A percentile compares a stretch with the other conserved stretches of the same genome.
Conservation (phyloP, 169 alveolate species). For the Eimeria brunetti region DNA sequence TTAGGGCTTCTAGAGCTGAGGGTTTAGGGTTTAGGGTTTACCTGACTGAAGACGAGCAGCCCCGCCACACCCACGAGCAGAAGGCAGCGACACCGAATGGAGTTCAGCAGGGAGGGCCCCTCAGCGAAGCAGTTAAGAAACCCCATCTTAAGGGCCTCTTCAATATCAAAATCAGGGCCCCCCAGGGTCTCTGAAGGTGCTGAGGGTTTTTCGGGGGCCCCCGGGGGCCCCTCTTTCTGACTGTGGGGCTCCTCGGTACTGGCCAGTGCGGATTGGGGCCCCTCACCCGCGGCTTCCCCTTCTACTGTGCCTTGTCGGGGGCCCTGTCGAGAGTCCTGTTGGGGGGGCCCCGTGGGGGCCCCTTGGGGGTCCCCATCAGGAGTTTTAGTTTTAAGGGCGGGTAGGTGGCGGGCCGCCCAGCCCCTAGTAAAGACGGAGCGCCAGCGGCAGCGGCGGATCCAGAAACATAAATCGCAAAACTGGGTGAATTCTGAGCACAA, state of each 20-base stretch:
- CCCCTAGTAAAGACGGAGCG: constrained; percentile 26
- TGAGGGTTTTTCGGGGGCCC: not conserved
- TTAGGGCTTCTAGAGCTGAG: not conserved
- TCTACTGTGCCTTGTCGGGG: not conserved
- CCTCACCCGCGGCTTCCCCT: not conserved
- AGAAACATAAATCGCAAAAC: constrained; percentile 8
- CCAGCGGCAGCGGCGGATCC: constrained; percentile 53
- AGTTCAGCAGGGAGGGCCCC: not conserved
- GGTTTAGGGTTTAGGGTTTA: constrained; percentile 7
- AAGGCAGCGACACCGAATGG: not conserved
- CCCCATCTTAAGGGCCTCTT: not conserved
- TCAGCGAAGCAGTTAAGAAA: not conserved
- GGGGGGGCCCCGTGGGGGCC: too few relatives aligned
- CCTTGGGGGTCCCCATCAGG: not conserved
- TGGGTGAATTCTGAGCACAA: constrained; percentile 5
- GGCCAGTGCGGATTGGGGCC: not conserved
- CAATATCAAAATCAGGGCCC: not conserved
- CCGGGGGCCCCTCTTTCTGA: not conserved
- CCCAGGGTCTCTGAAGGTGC: not conserved
- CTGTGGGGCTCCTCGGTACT: not conserved
- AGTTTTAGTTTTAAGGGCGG: not conserved
- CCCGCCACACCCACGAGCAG: constrained; percentile 3
- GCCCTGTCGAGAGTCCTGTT: not conserved
- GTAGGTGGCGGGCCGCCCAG: not conserved
- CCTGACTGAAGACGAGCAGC: constrained; percentile 9